These are phyloP conservation scores for Metschnikowia anglica DNA, from an alignment of 805 yeast species.

Conservation along the genomic window DNA sequence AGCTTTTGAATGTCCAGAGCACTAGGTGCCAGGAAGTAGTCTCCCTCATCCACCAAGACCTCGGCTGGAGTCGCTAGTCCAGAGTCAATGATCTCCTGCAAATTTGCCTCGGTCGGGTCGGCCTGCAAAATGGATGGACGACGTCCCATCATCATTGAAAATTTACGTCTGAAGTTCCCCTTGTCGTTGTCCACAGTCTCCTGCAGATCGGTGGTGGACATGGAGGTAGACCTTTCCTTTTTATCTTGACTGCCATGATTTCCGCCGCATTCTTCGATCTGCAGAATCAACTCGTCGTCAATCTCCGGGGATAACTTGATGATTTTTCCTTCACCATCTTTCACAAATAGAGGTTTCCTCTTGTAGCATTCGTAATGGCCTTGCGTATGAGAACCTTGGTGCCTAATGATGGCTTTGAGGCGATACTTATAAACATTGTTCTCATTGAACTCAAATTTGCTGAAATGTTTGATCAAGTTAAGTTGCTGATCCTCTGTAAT, in stretches of 20 bases:
- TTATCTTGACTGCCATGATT: background rate
- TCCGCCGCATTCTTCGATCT: slow-evolving; percentile 4
- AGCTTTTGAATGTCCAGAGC: slow-evolving; percentile 18
- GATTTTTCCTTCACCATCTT: slow-evolving; percentile 41
- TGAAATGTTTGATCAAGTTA: slow-evolving; percentile 36
- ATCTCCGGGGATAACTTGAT: slow-evolving; percentile 44
- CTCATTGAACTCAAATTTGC: slow-evolving; percentile 39
- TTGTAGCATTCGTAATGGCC: slow-evolving; percentile 93
- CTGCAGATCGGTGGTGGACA: slow-evolving; percentile 20
- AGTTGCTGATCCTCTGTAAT: slow-evolving; percentile 39
- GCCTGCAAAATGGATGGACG: slow-evolving; percentile 42
- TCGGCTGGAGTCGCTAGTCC: slow-evolving; percentile 45
- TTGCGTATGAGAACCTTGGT: slow-evolving; percentile 80
- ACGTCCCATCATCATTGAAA: slow-evolving; percentile 43
- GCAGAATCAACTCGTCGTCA: slow-evolving; percentile 20
- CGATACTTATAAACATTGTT: slow-evolving; percentile 50
- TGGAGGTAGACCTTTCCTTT: slow-evolving; percentile 9
- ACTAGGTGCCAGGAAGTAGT: slow-evolving; percentile 27
- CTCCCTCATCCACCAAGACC: slow-evolving; percentile 32
- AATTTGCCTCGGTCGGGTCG: slow-evolving; percentile 33
- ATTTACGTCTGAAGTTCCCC: slow-evolving; percentile 33
- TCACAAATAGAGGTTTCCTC: slow-evolving; percentile 64
- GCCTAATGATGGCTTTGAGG: slow-evolving; percentile 74
- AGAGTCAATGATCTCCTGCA: slow-evolving; percentile 40
- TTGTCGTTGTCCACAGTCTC: slow-evolving; percentile 20